Evolutionary conservation across 78 protist genomes (phyloP), one percentile per base, ranked within the genome.

Genomic region (Emiliania huxleyi): DNA sequence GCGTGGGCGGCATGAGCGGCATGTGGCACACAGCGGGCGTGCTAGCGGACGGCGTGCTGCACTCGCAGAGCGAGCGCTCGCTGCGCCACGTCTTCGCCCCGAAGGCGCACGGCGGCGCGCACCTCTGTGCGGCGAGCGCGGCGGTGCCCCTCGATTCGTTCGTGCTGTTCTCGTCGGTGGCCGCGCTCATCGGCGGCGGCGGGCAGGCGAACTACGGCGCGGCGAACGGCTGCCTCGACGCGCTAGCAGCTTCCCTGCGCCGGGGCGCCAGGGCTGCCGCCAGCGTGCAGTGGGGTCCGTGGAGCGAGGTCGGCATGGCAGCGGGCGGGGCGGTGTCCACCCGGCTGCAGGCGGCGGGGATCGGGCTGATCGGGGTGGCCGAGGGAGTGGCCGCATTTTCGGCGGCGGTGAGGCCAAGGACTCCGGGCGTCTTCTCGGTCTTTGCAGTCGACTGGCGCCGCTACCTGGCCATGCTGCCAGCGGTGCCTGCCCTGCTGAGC

Each of bases 161-260:
- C 33, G 93, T 93, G 62, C 45, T 93, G n/a, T 90, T 90, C 73
- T 90, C 93, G 23, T 89, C 93, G 18, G 93, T 81, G 26, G 56
- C 95, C 21, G 19, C 93, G n/a, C 1, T 90, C 40, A 35, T 93
- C 23, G 95, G 95, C 35, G 0, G 38, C 22, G 49, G 91, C 8
- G 95, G 95, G 40, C 95, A 93, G 49, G 46, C 93, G 12, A 55
- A 90, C 87, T 93, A 93, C 62, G 37, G 92, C 29, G 69, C 95
- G 0, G 95, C 90, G n/a, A 93, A 93, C 62, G 69, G 83, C 2
- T 12, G 38, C n/a, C 77, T 93, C 48, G 92, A 93, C 71, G 71
- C 90, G 19, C 52, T 52, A 56, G 91, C 90, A 1, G 40, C 26
- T 2, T 23, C 21, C 19, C 55, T 73, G 29, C 37, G 83, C 33